Evolutionary conservation across 345 rosid species (phyloP).

Genomic region (Camelina sativa): DNA sequence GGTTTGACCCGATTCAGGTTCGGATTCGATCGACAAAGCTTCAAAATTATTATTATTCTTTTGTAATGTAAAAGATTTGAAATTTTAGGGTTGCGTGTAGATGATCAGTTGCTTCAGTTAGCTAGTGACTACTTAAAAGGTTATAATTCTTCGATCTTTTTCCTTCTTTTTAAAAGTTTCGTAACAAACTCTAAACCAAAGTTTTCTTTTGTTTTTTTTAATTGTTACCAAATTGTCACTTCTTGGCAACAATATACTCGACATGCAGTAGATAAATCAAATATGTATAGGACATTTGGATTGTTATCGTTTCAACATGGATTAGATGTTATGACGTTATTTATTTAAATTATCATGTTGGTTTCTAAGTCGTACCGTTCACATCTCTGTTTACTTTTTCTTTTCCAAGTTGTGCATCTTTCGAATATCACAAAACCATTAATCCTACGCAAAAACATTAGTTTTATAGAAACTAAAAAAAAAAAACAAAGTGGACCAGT

Average conservation of each 20-base stretch:
- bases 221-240: conserved; percentile 6
- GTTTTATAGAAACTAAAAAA: neutral
- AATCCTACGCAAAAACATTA: neutral
- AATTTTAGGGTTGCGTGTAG: conserved; percentile 21
- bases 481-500: conserved; percentile 14
- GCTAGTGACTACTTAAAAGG: conserved; percentile 6
- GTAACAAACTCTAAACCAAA: conserved; percentile 21
- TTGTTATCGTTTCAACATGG: neutral
- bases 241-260: neutral
- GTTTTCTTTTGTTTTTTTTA: no score
- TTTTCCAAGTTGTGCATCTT: conserved; percentile 26
- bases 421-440: neutral
- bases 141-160: neutral
- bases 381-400: conserved; percentile 19
- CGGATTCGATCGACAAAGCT: conserved; percentile 3
- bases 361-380: conserved; percentile 18
- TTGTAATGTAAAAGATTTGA: conserved; percentile 20
- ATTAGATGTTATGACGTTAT: neutral
- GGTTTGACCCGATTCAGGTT: conserved; percentile 20
- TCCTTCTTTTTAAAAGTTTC: neutral
- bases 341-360: conserved; percentile 18
- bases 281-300: neutral
- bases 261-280: neutral
- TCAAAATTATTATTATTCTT: neutral
- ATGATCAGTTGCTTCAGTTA: conserved; percentile 10